phyloP scores from a whole-genome alignment of 176 grass and related monocot species.

The Carex scoparia region DNA sequence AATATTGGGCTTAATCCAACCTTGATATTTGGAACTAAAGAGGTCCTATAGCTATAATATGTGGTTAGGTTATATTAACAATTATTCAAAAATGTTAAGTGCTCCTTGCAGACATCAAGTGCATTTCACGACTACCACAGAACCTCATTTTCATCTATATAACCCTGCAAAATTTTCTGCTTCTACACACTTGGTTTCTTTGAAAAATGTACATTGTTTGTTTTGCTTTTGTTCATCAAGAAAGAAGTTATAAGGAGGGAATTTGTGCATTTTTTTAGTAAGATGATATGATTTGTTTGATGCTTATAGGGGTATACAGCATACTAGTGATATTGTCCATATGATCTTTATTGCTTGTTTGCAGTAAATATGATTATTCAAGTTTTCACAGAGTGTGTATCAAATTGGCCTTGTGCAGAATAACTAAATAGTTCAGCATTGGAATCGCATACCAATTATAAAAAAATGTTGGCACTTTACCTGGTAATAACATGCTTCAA shows the following conservation, averaged over 20 bases:
- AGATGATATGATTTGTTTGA: not conserved
- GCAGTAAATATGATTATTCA: not conserved
- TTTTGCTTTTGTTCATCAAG: not conserved
- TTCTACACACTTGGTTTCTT: not conserved
- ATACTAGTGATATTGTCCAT: not conserved
- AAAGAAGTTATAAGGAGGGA: not conserved
- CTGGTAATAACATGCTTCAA: conserved; percentile 99
- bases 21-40: not conserved
- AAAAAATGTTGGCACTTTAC: conserved; percentile 31
- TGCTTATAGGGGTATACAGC: not conserved
- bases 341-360: not conserved
- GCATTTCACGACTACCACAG: not conserved
- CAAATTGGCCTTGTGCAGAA: not conserved
- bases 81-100: not conserved
- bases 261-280: not conserved
- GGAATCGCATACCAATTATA: not conserved
- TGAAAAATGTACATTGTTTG: not conserved
- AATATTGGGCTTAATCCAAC: not conserved
- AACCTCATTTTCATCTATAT: not conserved
- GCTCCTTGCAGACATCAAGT: not conserved
- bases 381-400: not conserved
- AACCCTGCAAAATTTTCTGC: not conserved
- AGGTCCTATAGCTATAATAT: not conserved
- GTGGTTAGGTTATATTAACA: not conserved
- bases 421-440: not conserved